Conservation (phyloP, 345 rosid species). For the Mercurialis annua region DNA sequence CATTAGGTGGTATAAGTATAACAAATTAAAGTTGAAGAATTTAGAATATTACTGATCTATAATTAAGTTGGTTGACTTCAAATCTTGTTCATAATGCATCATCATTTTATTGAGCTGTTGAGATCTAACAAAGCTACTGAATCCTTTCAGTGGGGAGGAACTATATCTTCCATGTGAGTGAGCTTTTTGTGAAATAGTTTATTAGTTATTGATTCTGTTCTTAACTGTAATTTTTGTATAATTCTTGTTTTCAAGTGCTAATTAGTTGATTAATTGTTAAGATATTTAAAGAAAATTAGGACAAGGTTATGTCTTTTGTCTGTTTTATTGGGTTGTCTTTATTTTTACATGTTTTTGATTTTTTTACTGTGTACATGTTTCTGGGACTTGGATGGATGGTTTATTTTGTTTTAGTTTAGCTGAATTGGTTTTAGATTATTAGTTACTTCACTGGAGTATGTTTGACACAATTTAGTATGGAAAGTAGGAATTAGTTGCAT, state of each 20-base stretch:
- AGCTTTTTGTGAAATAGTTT: not conserved
- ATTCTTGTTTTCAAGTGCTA: not conserved
- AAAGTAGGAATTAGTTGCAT: not conserved
- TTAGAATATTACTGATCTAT: constrained; percentile 1
- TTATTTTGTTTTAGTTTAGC: too few species aligned
- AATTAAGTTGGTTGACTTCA: constrained; percentile 7
- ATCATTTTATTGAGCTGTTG: not conserved
- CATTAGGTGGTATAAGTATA: not conserved
- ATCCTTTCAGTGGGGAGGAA: constrained; percentile 42
- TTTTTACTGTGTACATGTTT: not conserved
- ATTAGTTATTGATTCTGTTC: not conserved
- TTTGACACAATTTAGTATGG: not conserved
- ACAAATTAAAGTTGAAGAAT: not conserved
- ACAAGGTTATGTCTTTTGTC: not conserved
- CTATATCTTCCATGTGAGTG: constrained; percentile 44
- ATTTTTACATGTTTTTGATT: not conserved
- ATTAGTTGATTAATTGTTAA: not conserved
- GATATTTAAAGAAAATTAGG: not conserved
- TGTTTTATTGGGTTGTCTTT: not conserved
- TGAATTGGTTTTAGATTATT: not conserved
- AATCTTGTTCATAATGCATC: constrained; percentile 6
- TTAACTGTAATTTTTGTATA: not conserved
- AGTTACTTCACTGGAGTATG: too few species aligned
- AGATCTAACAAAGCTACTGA: constrained; percentile 22
- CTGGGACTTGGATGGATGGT: not conserved